Evolutionary conservation across 1,284 basidiomycete species (phyloP).

Genomic region (Stygiomarasmius scandens): DNA sequence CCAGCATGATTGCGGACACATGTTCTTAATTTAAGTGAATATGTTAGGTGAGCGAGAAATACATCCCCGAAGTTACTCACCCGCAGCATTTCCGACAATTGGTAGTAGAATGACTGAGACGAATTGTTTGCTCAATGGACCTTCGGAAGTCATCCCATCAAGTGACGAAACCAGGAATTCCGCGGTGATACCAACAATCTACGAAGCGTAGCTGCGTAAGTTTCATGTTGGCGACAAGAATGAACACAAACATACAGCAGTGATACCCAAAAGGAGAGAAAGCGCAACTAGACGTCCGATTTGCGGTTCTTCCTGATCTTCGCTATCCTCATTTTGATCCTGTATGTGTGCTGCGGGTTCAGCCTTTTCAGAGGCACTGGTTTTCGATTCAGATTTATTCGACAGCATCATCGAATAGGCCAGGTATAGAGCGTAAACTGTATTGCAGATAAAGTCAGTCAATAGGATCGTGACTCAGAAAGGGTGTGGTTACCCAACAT

Average conservation of each 20-base stretch:
- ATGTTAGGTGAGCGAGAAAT: background rate
- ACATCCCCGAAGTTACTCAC: background rate
- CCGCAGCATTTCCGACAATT: constrained; percentile 8
- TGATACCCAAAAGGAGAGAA: background rate
- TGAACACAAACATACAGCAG: background rate
- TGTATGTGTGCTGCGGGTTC: background rate
- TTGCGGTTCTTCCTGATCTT: background rate
- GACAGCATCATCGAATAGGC: constrained; percentile 3
- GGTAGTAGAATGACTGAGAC: constrained; percentile 8
- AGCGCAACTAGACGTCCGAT: background rate
- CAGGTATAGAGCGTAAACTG: constrained; percentile 3
- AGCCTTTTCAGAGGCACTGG: background rate
- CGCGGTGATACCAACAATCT: constrained; percentile 10
- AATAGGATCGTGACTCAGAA: background rate
- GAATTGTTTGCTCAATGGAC: constrained; percentile 10
- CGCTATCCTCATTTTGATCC: background rate
- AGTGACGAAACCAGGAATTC: constrained; percentile 11
- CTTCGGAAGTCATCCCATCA: background rate
- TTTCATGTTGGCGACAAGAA: background rate
- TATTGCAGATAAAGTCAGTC: background rate
- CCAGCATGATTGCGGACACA: constrained; percentile 4
- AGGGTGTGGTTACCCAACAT: background rate
- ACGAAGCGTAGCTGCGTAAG: background rate
- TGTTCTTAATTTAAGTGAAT: background rate
- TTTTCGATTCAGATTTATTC: too few species aligned